These are phyloP conservation scores for Candida argentea DNA, from an alignment of 805 yeast genomes.

Conservation along the genomic window DNA sequence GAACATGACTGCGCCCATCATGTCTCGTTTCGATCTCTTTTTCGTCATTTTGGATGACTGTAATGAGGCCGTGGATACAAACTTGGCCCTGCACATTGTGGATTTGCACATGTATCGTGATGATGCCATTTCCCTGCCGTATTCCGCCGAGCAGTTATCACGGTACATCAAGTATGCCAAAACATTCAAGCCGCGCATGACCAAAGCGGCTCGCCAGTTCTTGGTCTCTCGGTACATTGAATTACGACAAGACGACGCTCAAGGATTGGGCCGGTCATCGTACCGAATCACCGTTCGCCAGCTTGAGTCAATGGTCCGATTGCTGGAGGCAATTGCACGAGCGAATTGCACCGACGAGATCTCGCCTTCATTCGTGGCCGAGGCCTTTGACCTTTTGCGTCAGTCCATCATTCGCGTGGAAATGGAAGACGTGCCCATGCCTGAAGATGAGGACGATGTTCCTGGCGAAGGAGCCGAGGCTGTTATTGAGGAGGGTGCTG, in stretches of 20 bases:
- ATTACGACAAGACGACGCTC: constrained; percentile 82
- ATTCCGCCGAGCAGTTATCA: constrained; percentile 74
- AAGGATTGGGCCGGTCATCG: constrained; percentile 74
- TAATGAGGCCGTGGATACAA: constrained; percentile 82
- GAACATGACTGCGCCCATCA: constrained; percentile 95
- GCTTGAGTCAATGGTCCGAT: constrained; percentile 84
- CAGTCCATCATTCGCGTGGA: constrained; percentile 92
- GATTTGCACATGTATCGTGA: constrained; percentile 86
- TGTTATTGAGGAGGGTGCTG: constrained; percentile 3
- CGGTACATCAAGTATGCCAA: constrained; percentile 87
- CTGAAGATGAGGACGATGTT: constrained; percentile 27
- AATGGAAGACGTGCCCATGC: constrained; percentile 83
- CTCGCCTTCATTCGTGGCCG: constrained; percentile 78
- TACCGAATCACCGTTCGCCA: constrained; percentile 96
- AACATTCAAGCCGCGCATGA: constrained; percentile 85
- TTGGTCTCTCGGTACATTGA: constrained; percentile 76
- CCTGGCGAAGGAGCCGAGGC: constrained; percentile 9
- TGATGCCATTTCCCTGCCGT: constrained; percentile 84
- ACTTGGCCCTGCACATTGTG: constrained; percentile 86
- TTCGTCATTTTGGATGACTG: constrained; percentile 93
- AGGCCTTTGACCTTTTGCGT: constrained; percentile 82
- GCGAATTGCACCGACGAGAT: constrained; percentile 91
- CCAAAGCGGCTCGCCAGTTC: constrained; percentile 67
- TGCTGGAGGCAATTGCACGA: constrained; percentile 92
- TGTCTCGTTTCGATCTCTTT: constrained; percentile 95